A percentile compares a stretch with the other conserved stretches of the same genome.
Conservation (phyloP, 2,329 filamentous ascomycete species). For the Ceratocystis diversiconidia region DNA sequence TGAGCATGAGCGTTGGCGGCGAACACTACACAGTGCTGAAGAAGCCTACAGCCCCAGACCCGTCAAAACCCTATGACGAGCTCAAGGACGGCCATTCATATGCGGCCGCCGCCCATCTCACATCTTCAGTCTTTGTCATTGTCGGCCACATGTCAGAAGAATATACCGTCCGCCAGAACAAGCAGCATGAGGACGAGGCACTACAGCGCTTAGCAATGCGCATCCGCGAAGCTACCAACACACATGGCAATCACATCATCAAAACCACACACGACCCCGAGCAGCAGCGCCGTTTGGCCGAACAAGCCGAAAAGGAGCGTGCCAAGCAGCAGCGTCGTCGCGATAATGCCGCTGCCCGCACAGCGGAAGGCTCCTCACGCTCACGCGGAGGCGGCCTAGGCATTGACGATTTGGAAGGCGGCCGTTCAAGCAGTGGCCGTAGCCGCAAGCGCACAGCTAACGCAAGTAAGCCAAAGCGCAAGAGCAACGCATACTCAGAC, state of each 20-base stretch:
- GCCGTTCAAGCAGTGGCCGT: slow-evolving; percentile 35
- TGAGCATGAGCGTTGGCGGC: slow-evolving; percentile 60
- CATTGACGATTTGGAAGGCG: slow-evolving; percentile 52
- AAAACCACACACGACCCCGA: slow-evolving; percentile 61
- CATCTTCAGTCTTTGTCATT: slow-evolving; percentile 53
- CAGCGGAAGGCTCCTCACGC: slow-evolving; percentile 39
- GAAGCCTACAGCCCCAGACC: slow-evolving; percentile 52
- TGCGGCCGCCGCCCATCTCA: slow-evolving; percentile 55
- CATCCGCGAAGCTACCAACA: slow-evolving; percentile 48
- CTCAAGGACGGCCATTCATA: slow-evolving; percentile 63
- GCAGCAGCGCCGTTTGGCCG: slow-evolving; percentile 57
- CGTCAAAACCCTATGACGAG: slow-evolving; percentile 46
- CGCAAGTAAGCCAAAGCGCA: slow-evolving; percentile 37
- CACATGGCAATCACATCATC: slow-evolving; percentile 50
- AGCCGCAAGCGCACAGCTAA: slow-evolving; percentile 41
- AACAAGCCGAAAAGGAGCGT: slow-evolving; percentile 60
- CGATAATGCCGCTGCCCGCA: slow-evolving; percentile 52
- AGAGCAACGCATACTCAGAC: slow-evolving; percentile 35
- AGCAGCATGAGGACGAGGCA: slow-evolving; percentile 55
- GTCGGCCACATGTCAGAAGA: slow-evolving; percentile 65
- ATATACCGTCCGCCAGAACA: slow-evolving; percentile 53
- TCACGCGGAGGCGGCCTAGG: slow-evolving; percentile 45
- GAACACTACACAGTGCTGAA: slow-evolving; percentile 62
- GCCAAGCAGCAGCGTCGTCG: slow-evolving; percentile 50
- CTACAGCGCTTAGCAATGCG: slow-evolving; percentile 52